These are phyloP conservation scores for Calocybe gangraenosa DNA, from an alignment of 768 basidiomycete species.

Conservation along the genomic window DNA sequence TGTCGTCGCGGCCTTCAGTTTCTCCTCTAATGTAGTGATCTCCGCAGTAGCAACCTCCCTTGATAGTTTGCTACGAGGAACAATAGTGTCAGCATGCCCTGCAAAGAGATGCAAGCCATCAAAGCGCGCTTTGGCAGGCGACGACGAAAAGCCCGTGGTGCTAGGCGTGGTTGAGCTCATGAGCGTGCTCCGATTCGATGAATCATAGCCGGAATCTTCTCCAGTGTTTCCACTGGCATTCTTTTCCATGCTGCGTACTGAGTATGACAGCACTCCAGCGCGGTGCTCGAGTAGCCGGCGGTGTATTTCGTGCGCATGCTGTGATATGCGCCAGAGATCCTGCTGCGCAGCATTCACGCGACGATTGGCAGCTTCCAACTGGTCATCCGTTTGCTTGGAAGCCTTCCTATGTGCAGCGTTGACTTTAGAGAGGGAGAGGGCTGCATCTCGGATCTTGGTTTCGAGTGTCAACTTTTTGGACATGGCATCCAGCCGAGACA, in stretches of 20 bases:
- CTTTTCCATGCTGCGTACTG: constrained; percentile 65
- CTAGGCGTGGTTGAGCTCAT: constrained; percentile 47
- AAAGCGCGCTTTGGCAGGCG: constrained; percentile 55
- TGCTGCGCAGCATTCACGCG: constrained; percentile 69
- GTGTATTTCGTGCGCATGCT: constrained; percentile 59
- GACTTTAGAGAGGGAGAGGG: constrained; percentile 66
- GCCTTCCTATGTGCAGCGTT: constrained; percentile 55
- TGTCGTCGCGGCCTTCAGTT: constrained; percentile 56
- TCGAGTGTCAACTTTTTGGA: constrained; percentile 75
- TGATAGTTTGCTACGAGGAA: constrained; percentile 44
- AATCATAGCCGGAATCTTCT: constrained; percentile 52
- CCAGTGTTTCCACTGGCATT: constrained; percentile 26
- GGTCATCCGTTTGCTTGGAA: constrained; percentile 64
- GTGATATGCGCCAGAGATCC: constrained; percentile 66
- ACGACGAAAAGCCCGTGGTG: constrained; percentile 34
- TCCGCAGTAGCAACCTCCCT: constrained; percentile 42
- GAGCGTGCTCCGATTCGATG: constrained; percentile 45
- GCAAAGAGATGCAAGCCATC: constrained; percentile 85
- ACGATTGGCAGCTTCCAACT: constrained; percentile 67
- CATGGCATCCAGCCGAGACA: constrained; percentile 60
- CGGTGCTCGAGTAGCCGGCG: constrained; percentile 75
- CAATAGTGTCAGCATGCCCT: constrained; percentile 66
- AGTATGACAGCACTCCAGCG: constrained; percentile 73
- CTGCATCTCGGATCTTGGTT: constrained; percentile 86
- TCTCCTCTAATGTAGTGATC: constrained; percentile 54